phyloP scores from a whole-genome alignment of 495 filamentous ascomycete species.

The Glonium stellatum region DNA sequence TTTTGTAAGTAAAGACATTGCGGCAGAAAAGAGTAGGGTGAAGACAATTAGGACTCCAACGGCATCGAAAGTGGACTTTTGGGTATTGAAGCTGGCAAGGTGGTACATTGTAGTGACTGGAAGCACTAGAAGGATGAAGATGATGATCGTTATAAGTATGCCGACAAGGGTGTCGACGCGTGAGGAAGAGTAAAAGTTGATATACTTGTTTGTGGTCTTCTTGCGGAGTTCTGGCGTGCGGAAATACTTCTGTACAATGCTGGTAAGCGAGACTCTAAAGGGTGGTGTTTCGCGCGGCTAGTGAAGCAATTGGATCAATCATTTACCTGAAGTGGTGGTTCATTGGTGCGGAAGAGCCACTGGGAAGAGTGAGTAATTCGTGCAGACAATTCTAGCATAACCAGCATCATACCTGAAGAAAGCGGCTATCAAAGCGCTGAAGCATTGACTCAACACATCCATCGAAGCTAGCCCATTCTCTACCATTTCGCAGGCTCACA shows the following conservation, averaged over 20 bases:
- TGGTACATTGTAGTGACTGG: conserved; percentile 39
- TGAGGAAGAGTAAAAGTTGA: conserved; percentile 36
- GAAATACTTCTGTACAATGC: conserved; percentile 24
- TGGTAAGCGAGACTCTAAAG: background rate
- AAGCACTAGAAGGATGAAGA: conserved; percentile 37
- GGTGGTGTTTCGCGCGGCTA: background rate
- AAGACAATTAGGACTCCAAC: conserved; percentile 25
- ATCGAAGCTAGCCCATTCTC: conserved; percentile 39
- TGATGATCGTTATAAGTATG: conserved; percentile 24
- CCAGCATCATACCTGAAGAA: conserved; percentile 27
- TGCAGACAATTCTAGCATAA: background rate
- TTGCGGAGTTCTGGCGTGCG: conserved; percentile 32
- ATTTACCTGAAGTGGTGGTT: conserved; percentile 8
- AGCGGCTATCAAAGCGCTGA: conserved; percentile 20
- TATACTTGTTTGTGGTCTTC: conserved; percentile 31
- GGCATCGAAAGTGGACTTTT: conserved; percentile 19
- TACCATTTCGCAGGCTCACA: conserved; percentile 35
- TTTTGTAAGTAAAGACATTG: conserved; percentile 35
- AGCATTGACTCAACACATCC: conserved; percentile 34
- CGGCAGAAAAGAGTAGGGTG: conserved; percentile 34
- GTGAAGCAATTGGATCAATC: background rate
- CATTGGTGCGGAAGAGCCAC: background rate
- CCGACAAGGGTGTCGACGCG: conserved; percentile 35
- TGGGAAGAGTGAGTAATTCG: background rate
- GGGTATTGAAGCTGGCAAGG: conserved; percentile 23